Percentiles rank a stretch among this genome's conserved stretches.
Conservation (phyloP, 2,329 filamentous ascomycete genomes). For the Graphium sp. region DNA sequence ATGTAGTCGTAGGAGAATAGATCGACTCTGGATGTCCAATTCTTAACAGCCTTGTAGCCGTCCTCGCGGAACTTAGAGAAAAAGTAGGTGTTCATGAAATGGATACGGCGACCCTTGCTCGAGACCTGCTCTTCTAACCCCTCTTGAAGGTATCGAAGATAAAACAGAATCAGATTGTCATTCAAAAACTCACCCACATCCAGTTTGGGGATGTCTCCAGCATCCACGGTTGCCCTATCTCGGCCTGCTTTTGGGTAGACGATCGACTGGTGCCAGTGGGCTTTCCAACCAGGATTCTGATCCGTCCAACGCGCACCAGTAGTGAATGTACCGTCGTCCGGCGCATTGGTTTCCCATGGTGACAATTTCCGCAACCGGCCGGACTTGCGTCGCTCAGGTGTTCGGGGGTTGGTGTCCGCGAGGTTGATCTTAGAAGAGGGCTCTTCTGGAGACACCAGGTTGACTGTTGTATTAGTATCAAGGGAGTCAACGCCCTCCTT, state of each 20-base stretch:
- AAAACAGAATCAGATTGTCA: constrained; percentile 83
- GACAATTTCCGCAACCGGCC: no score
- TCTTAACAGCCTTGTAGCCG: constrained; percentile 71
- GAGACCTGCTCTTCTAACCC: constrained; percentile 36
- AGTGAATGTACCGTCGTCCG: no score
- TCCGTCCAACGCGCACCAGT: no score
- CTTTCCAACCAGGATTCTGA: constrained; percentile 30
- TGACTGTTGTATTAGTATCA: no score
- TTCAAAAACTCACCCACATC: constrained; percentile 81
- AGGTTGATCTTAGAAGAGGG: no score
- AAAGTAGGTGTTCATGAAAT: constrained; percentile 90
- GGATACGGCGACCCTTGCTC: constrained; percentile 45
- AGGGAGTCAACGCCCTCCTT: no score
- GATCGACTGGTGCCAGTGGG: constrained; percentile 38
- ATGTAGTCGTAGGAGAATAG: constrained; percentile 78
- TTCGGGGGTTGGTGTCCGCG: no score
- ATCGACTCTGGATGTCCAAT: constrained; percentile 78
- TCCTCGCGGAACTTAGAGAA: constrained; percentile 65
- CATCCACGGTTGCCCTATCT: constrained; percentile 49
- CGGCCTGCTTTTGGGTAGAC: constrained; percentile 41
- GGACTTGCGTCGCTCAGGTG: no score
- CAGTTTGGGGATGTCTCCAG: constrained; percentile 57
- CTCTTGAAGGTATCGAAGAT: constrained; percentile 57
- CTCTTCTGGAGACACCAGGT: no score
- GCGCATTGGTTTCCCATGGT: no score